Percentiles rank a stretch among this genome's conserved stretches.
phyloP scores from a whole-genome alignment of 192 early-diverging fungal genomes.

The Mortierella hygrophila region DNA sequence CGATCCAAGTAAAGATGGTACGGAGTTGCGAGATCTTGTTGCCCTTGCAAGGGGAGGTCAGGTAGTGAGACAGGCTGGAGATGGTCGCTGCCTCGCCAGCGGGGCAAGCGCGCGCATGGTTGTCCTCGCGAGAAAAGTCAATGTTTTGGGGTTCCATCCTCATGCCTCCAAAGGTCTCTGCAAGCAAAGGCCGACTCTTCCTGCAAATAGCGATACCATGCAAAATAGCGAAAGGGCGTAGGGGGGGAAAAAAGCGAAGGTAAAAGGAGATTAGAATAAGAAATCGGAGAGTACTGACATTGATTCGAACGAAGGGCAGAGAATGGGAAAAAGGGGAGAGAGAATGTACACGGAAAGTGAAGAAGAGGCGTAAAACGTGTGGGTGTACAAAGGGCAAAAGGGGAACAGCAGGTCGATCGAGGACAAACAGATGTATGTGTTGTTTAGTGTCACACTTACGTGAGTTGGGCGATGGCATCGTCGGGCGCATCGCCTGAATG shows the following conservation, averaged over 20 bases:
- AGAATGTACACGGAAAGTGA: not conserved
- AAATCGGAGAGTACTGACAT: constrained; percentile 13
- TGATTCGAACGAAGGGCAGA: not conserved
- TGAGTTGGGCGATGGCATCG: constrained; percentile 41
- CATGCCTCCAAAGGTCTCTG: constrained; percentile 19
- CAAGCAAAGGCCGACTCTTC: constrained; percentile 19
- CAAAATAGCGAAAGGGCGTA: not conserved
- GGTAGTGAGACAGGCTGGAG: constrained; percentile 42
- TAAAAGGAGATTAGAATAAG: constrained; percentile 8
- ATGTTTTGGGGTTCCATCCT: constrained; percentile 12
- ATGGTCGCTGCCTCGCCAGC: constrained; percentile 28
- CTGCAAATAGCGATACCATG: constrained; percentile 10
- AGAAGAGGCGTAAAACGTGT: constrained; percentile 1
- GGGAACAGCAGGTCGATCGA: not conserved
- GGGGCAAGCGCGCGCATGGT: constrained; percentile 52
- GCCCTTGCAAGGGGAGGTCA: constrained; percentile 61
- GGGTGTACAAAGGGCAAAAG: constrained; percentile 1
- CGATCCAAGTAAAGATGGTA: constrained; percentile 67
- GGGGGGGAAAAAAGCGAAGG: not conserved
- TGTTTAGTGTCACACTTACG: constrained; percentile 31
- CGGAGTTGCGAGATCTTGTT: constrained; percentile 60
- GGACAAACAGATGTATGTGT: not conserved
- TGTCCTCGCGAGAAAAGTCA: constrained; percentile 58
- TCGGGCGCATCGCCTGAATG: constrained; percentile 16
- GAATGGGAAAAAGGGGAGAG: not conserved